Conservation (phyloP, 2,329 filamentous ascomycete species). For the Phaeoacremonium minimum region DNA sequence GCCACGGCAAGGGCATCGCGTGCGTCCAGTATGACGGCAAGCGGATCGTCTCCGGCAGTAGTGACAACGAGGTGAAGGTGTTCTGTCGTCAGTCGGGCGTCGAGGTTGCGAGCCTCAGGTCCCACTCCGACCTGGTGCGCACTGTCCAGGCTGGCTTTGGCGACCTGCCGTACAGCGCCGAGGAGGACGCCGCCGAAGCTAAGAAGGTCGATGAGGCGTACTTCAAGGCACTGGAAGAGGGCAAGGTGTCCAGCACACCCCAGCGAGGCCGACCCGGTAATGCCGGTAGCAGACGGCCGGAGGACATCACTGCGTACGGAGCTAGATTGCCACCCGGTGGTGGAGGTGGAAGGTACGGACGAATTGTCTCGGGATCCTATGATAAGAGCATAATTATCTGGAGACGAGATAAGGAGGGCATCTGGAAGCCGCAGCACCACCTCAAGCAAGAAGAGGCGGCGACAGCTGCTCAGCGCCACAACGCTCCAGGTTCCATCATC, state of each 20-base stretch:
- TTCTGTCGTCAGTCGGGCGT: constrained; percentile 83
- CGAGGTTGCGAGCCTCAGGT: constrained; percentile 82
- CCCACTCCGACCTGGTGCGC: constrained; percentile 80
- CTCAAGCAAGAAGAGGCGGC: constrained; percentile 71
- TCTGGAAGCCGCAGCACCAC: constrained; percentile 75
- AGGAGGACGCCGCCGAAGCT: constrained; percentile 71
- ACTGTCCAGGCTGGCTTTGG: constrained; percentile 95
- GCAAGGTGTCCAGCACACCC: constrained; percentile 33
- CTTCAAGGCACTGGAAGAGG: constrained; percentile 54
- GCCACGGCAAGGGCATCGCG: constrained; percentile 92
- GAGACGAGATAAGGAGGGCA: constrained; percentile 78
- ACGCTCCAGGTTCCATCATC: not conserved
- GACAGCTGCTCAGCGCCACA: constrained; percentile 35
- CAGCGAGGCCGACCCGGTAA: constrained; percentile 47
- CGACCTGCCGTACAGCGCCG: constrained; percentile 74
- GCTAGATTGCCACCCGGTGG: constrained; percentile 88
- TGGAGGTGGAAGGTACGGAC: constrained; percentile 80
- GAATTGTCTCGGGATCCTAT: constrained; percentile 97
- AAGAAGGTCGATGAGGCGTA: constrained; percentile 69
- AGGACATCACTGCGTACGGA: constrained; percentile 74
- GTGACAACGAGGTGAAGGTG: constrained; percentile 92
- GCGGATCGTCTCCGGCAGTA: constrained; percentile 91
- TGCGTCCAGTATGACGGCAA: constrained; percentile 96
- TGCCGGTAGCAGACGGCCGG: constrained; percentile 69
- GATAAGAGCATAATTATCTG: constrained; percentile 95